Evolutionary conservation across 2,329 filamentous ascomycete species (phyloP), one percentile per base, ranked within the genome.

Genomic region (Penicillium sp.): DNA sequence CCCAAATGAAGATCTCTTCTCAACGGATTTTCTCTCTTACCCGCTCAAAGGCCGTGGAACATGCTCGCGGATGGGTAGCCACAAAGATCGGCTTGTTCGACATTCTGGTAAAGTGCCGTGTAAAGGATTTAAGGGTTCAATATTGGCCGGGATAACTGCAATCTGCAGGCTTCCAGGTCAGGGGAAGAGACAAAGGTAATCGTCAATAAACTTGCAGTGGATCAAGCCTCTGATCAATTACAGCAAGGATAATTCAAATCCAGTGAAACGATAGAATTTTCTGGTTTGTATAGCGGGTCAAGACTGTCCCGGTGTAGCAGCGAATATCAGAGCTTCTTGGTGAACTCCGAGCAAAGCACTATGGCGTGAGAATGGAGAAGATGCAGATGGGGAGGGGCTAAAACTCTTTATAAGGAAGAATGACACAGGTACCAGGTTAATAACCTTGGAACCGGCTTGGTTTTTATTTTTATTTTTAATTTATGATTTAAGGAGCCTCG

Each of bases 31-130:
- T 9, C 34, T 11, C 13, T 76, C 81, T 69, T 80, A 95, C 93
- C 75, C 93, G 83, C 80, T 99, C 94, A 78, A 97, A 99, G 29
- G 94, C 94, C 45, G 94, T 97, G 53, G 92, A 97, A 79, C 92
- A 97, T 61, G 93, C 91, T 75, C 94, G 83, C 34, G 94, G 94
- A 76, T 97, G 93, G 66, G 94, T 97, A 54, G 88, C 91, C 68
- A 94, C 86, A 73, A 97, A 97, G 73, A 97, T 90, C 36, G 90
- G 88, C 70, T 86, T 94, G 72, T 78, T 81, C 64, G 87, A 85
- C 88, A 91, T 92, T 27, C 27, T 59, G 40, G 48, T 19, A 51
- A 19, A 11, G 11, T 10, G 23, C n/a, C 7, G 23, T 47, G n/a
- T 13, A 47, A 36, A 18, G 23, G 32, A 34, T 34, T 13, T 13